These are phyloP conservation scores for Heritiera fomes DNA, from an alignment of 345 rosid genomes.

Conservation along the genomic window DNA sequence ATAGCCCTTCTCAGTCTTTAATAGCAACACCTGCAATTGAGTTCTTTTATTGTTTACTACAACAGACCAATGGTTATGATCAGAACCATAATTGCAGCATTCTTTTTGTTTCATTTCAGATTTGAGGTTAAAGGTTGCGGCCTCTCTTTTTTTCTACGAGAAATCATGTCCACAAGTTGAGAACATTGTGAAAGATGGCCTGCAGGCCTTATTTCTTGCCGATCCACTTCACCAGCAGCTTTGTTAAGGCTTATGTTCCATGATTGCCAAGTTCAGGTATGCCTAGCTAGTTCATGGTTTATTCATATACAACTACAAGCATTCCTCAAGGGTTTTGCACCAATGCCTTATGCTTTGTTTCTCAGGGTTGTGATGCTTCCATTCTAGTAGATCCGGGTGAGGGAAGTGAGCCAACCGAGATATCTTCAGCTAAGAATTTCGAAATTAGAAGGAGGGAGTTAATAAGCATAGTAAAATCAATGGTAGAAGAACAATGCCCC, in stretches of 20 bases:
- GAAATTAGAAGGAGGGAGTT: constrained; percentile 47
- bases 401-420: constrained; percentile 29
- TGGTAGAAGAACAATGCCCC: constrained; percentile 42
- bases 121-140: constrained; percentile 14
- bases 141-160: constrained; percentile 42
- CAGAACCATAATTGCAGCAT: constrained; percentile 10
- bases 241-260: constrained; percentile 54
- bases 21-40: background rate
- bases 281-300: constrained; percentile 4
- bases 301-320: background rate
- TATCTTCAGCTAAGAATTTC: constrained; percentile 41
- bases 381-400: constrained; percentile 37
- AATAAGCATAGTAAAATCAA: constrained; percentile 35
- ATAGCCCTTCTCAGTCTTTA: background rate
- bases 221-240: constrained; percentile 48
- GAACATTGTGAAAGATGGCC: constrained; percentile 39
- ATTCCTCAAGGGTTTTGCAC: background rate
- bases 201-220: constrained; percentile 29
- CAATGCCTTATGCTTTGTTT: background rate
- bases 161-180: constrained; percentile 45
- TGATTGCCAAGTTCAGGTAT: constrained; percentile 59
- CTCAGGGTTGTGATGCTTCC: constrained; percentile 51
- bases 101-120: constrained; percentile 12
- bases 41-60: background rate
- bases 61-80: constrained; percentile 5